Evolutionary conservation across 805 yeast genomes (phyloP), one percentile per base, ranked within the genome.

Genomic region (Pichia pseudocactophila): DNA sequence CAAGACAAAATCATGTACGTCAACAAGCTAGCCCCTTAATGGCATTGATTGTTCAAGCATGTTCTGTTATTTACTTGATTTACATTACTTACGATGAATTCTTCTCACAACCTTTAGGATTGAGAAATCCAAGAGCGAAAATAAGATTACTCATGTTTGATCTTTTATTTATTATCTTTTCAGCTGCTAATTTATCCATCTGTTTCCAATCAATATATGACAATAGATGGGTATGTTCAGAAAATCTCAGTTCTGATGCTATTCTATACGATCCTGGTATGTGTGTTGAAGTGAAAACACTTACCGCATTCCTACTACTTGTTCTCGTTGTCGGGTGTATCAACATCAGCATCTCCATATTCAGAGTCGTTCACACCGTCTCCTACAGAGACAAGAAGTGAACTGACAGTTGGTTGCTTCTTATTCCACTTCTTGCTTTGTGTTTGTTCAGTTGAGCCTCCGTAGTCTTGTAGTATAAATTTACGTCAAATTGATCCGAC

Each of bases 81-180:
- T 88, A 85, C 61, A 85, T 90, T 58, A 78, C 95, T 2, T 79
- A 78, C 54, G 97, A 92, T 61, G 98, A 92, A 61, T 90, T 86
- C 61, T 74, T 80, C 19, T 94, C 96, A 12, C 82, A 86, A 57
- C 98, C 97, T 0, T 61, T 92, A 38, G 98, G 98, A 0, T 68
- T 92, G 36, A 73, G 98, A 51, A 76, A 86, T 47, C 94, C 97
- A 0, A 67, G 76, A 46, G 86, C 83, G 19, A 92, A 92, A 58
- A 74, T 92, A 69, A 72, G 84, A 54, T 71, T 90, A 45, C 71
- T 90, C 46, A 67, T 88, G 68, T 67, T 88, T 51, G 98, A 92
- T 58, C 66, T 90, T 34, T 63, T 90, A 27, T 87, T 92, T 61
- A 86, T 92, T 48, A 88, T 90, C 18, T 85, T 89, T 56, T 79